Conservation (phyloP, 2,329 filamentous ascomycete species). For the Nemania serpens region DNA sequence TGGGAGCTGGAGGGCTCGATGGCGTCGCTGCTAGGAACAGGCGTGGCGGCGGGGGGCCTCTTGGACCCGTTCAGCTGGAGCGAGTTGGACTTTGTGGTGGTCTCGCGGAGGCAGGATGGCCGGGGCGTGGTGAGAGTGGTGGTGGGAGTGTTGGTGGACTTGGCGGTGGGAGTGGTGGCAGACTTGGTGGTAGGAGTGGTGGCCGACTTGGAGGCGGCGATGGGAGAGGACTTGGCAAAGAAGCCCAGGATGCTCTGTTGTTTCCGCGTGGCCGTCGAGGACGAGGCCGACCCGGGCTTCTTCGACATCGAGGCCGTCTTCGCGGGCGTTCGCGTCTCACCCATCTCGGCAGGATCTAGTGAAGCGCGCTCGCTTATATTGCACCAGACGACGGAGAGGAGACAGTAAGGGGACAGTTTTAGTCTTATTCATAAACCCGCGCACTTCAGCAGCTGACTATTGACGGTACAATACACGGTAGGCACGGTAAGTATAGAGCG, state of each 20-base stretch:
- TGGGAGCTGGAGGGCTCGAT: conserved; percentile 70
- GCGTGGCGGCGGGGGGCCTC: conserved; percentile 61
- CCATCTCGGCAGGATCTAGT: conserved; percentile 28
- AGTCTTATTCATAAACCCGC: neutral
- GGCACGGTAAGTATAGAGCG: too few species aligned
- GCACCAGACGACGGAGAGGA: too few species aligned
- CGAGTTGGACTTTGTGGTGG: conserved; percentile 51
- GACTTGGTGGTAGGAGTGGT: conserved; percentile 29
- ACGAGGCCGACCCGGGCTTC: conserved; percentile 47
- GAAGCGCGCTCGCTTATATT: neutral
- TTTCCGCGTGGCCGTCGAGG: conserved; percentile 54
- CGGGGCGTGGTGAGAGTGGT: conserved; percentile 29
- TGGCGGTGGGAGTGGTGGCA: conserved; percentile 29
- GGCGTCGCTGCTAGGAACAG: conserved; percentile 80
- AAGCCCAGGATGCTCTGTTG: conserved; percentile 81
- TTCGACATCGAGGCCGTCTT: conserved; percentile 49
- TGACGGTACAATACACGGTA: neutral
- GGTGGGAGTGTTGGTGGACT: conserved; percentile 27
- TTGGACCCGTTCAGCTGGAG: conserved; percentile 44
- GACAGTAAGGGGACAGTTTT: too few species aligned
- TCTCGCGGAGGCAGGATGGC: conserved; percentile 51
- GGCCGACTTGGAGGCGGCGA: conserved; percentile 34
- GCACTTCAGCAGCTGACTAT: neutral
- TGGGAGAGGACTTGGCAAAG: conserved; percentile 65
- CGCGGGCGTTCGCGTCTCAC: conserved; percentile 38